Percentiles rank a stretch among this genome's conserved stretches.
These are phyloP conservation scores for Sclerotinia glacialis DNA, from an alignment of 2,329 filamentous ascomycete genomes.

Conservation along the genomic window DNA sequence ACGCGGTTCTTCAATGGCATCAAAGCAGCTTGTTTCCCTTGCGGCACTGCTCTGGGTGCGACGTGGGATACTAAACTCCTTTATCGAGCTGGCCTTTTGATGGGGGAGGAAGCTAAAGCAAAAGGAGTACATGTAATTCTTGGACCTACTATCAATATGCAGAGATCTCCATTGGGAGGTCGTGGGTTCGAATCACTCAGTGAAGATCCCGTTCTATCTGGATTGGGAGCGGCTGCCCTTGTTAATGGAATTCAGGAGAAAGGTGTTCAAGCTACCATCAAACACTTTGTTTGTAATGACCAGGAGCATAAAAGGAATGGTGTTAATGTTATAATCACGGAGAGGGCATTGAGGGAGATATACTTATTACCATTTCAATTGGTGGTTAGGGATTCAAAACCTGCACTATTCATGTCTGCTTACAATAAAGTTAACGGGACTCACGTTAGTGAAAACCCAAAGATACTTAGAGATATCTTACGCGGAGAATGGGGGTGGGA, in stretches of 20 bases:
- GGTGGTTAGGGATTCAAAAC: conserved; percentile 50
- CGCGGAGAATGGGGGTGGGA: conserved; percentile 58
- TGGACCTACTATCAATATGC: conserved; percentile 63
- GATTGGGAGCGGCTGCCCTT: conserved; percentile 52
- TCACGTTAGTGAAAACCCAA: conserved; percentile 53
- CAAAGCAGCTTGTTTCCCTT: conserved; percentile 47
- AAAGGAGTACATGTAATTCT: conserved; percentile 63
- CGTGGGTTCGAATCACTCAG: conserved; percentile 59
- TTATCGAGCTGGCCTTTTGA: conserved; percentile 60
- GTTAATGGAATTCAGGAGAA: conserved; percentile 55
- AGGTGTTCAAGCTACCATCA: conserved; percentile 55
- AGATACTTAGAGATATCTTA: conserved; percentile 51
- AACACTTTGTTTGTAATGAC: conserved; percentile 62
- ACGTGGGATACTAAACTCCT: conserved; percentile 65
- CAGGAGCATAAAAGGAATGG: conserved; percentile 58
- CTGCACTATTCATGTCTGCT: conserved; percentile 56
- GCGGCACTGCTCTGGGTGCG: conserved; percentile 51
- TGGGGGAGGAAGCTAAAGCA: conserved; percentile 63
- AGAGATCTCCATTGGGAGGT: conserved; percentile 57
- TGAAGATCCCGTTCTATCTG: conserved; percentile 57
- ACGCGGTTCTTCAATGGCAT: conserved; percentile 41
- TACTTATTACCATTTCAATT: conserved; percentile 59
- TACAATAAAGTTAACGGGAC: conserved; percentile 59
- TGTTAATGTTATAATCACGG: conserved; percentile 53
- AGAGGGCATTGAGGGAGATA: conserved; percentile 57